phyloP scores from a whole-genome alignment of 2,329 filamentous ascomycete genomes.

The Alternaria conjuncta region DNA sequence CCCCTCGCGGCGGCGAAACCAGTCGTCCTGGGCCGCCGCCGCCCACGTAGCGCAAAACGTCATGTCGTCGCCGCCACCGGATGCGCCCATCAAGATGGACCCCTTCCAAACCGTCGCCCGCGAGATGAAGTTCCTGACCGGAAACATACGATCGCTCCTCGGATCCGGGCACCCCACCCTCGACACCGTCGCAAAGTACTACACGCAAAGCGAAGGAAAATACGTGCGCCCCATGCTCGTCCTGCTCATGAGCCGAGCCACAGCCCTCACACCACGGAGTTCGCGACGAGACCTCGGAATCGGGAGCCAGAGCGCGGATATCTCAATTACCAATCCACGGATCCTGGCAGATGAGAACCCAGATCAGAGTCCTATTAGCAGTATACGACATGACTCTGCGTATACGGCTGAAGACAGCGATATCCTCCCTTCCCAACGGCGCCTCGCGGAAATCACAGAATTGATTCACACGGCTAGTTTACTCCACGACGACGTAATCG shows the following conservation, averaged over 20 bases:
- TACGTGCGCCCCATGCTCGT: constrained; percentile 94
- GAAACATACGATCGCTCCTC: constrained; percentile 90
- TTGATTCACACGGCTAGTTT: constrained; percentile 96
- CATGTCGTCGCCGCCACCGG: constrained; percentile 67
- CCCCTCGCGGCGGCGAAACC: constrained; percentile 53
- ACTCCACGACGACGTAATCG: constrained; percentile 97
- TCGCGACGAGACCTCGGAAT: constrained; percentile 25
- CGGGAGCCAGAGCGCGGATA: constrained; percentile 56
- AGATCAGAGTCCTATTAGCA: constrained; percentile 56
- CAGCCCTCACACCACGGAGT: constrained; percentile 74
- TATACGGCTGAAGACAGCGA: constrained; percentile 60
- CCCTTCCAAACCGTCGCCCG: constrained; percentile 89
- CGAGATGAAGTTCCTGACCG: constrained; percentile 94
- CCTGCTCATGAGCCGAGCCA: constrained; percentile 94
- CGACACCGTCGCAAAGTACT: constrained; percentile 96
- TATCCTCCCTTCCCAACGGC: constrained; percentile 90
- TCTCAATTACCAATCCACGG: constrained; percentile 64
- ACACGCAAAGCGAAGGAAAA: constrained; percentile 95
- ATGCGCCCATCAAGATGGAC: constrained; percentile 77
- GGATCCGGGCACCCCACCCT: constrained; percentile 94
- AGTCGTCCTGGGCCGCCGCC: constrained; percentile 78
- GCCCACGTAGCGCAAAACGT: constrained; percentile 72
- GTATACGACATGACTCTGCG: constrained; percentile 57
- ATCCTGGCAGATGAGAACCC: constrained; percentile 83
- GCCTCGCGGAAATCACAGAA: constrained; percentile 95